Evolutionary conservation across 2,329 filamentous ascomycete species (phyloP).

Genomic region (Colletotrichum echinochloae): DNA sequence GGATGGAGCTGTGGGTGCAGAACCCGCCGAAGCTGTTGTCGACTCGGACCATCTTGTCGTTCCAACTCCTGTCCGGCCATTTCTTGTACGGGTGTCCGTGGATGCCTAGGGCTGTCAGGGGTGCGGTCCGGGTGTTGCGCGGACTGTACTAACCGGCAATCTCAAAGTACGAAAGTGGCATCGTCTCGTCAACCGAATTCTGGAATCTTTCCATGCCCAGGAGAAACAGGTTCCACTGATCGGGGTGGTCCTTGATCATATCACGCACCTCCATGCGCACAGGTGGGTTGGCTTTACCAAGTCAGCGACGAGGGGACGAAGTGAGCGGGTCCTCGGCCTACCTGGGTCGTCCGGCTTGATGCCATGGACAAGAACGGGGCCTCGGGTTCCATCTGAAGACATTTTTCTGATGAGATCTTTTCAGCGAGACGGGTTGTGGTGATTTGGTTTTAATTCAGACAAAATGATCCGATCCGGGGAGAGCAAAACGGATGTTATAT

Average conservation of each 20-base stretch:
- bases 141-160: constrained; percentile 12
- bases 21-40: constrained; percentile 67
- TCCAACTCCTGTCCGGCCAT: constrained; percentile 42
- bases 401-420: not conserved
- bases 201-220: constrained; percentile 37
- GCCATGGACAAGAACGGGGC: constrained; percentile 21
- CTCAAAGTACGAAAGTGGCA: constrained; percentile 34
- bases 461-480: not conserved
- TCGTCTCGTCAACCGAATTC: constrained; percentile 12
- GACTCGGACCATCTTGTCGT: constrained; percentile 40
- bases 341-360: constrained; percentile 30
- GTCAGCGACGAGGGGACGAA: not conserved
- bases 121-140: not conserved
- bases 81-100: constrained; percentile 49
- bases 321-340: not conserved
- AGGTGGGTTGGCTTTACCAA: constrained; percentile 10
- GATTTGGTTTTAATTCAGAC: not conserved
- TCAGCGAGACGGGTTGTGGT: not conserved
- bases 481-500: not conserved
- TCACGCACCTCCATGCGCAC: constrained; percentile 35
- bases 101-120: constrained; percentile 44
- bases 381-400: constrained; percentile 33
- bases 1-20: constrained; percentile 70
- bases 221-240: constrained; percentile 37
- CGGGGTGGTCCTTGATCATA: constrained; percentile 34